Base-by-base conservation (phyloP, 495 filamentous ascomycete species). In the Penicillium ochrochloron region DNA sequence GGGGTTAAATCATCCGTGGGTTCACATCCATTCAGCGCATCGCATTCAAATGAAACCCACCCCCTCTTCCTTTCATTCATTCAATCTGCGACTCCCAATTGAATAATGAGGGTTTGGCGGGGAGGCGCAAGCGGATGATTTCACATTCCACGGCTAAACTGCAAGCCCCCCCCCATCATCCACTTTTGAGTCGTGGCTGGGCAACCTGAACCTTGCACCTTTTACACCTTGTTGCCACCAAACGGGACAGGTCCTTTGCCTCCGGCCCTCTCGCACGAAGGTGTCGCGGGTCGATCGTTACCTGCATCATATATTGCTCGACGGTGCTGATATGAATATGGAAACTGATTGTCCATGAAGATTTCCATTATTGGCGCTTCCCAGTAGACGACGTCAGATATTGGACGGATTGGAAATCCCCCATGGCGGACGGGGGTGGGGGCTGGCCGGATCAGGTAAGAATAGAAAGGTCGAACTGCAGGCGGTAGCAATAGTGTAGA, bases 141-240 rank as follows among this genome's bases (percentile, higher is more conserved):
- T 58, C 56, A 23, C 56, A 58, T 58, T 42, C 39, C 56, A 58
- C 39, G 39, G 35, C 56, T 46, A 58, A 34, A 51, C 29, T 33
- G 58, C 46, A 50, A 29, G 27, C 41, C 58, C 46, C 39, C 46
- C 39, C 33, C 27, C 5, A 29, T 37, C 33, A 21, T 55, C 39
- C 57, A 34, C 31, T 25, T 46, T 14, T 59, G 31, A 15, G 25
- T 50, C 31, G 27, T 29, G 37, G 57, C 25, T 50, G 10, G 8
- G 15, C 15, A 33, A 5, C 10, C 37, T 5, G 53, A n/a, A 15
- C 53, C 53, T n/a, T n/a, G 33, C 31, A 25, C 21, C 27, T 27
- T 31, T 48, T 27, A 27, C 25, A 27, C 25, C 1, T 27, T 27
- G 25, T 27, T 48, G 44, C 44, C 44, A 48, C 44, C 19, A 12